These are phyloP conservation scores for Waltergamsia citrina DNA, from an alignment of 2,329 filamentous ascomycete species.

Conservation along the genomic window DNA sequence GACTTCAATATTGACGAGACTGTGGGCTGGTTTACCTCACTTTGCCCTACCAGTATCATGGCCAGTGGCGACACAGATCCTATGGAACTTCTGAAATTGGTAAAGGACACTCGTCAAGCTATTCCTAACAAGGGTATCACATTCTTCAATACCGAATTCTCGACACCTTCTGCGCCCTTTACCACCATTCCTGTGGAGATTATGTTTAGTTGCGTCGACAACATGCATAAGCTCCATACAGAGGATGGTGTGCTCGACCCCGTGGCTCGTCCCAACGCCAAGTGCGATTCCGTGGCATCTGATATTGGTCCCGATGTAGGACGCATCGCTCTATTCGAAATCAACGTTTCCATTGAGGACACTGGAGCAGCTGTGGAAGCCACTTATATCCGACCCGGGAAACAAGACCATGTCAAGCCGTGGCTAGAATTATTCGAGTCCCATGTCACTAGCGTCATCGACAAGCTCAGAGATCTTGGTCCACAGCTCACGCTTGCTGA, in stretches of 20 bases:
- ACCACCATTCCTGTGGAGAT: slow-evolving; percentile 44
- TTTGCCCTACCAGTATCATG: slow-evolving; percentile 39
- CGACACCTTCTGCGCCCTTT: slow-evolving; percentile 18
- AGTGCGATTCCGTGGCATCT: slow-evolving; percentile 25
- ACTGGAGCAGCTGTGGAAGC: slow-evolving; percentile 33
- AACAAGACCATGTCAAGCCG: slow-evolving; percentile 29
- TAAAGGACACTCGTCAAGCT: slow-evolving; percentile 41
- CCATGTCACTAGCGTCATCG: slow-evolving; percentile 32
- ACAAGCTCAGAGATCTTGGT: slow-evolving; percentile 26
- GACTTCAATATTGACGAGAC: slow-evolving; percentile 44
- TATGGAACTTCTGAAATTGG: slow-evolving; percentile 36
- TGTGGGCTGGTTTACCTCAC: slow-evolving; percentile 50
- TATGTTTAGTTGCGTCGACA: slow-evolving; percentile 46
- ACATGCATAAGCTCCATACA: slow-evolving; percentile 35
- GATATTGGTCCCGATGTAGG: slow-evolving; percentile 35
- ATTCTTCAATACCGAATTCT: slow-evolving; percentile 38
- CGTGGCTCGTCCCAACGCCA: slow-evolving; percentile 27
- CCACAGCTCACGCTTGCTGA: slow-evolving; percentile 41
- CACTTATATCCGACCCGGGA: slow-evolving; percentile 29
- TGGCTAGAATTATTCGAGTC: slow-evolving; percentile 40
- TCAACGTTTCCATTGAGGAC: slow-evolving; percentile 35
- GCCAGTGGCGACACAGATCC: slow-evolving; percentile 36
- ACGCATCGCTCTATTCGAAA: slow-evolving; percentile 40
- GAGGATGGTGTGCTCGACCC: slow-evolving; percentile 40
- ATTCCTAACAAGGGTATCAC: slow-evolving; percentile 33